Evolutionary conservation across 192 early-diverging fungal species (phyloP), one percentile per base, ranked within the genome.

Genomic region (Piromyces sp.): DNA sequence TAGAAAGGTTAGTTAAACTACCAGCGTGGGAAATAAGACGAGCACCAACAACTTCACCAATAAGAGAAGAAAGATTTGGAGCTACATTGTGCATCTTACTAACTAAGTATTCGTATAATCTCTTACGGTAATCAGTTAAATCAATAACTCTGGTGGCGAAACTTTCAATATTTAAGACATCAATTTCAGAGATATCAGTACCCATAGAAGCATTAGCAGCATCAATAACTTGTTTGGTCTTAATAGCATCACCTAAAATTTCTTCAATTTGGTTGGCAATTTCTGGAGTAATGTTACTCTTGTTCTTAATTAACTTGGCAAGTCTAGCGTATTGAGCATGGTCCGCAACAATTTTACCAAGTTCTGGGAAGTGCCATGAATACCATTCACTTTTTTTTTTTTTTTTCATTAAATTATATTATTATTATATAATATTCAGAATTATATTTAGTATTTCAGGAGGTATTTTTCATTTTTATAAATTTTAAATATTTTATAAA

Each of bases 281-380:
- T 94, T 83, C 81, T 83, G 95, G 92, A 36, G 92, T 89, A 30
- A 98, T 89, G 78, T 94, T 90, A 79, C 87, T 86, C 89, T 99
- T 99, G 93, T 98, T 97, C 87, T 93, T 91, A 86, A 99, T 96
- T 33, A 93, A 86, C 88, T 95, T 93, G 82, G 91, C 93, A 81
- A 98, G 92, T 82, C 92, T 92, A 82, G 98, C 97, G 84, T 94
- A 99, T 84, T 92, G 89, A 85, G 90, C 91, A 86, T 97, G 97
- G 90, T 99, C 97, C 83, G 88, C 89, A 83, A 97, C 92, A 84
- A 99, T 96, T 89, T 97, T 97, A 86, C 95, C 92, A 80, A 99
- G 87, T 90, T 99, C 97, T 36, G 98, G 98, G 90, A 99, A 99
- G 86, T 99, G 98, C 97, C 97, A 99, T 81, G 94, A 94, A 88